phyloP scores from a whole-genome alignment of 495 filamentous ascomycete species.

The Xylaria longipes region DNA sequence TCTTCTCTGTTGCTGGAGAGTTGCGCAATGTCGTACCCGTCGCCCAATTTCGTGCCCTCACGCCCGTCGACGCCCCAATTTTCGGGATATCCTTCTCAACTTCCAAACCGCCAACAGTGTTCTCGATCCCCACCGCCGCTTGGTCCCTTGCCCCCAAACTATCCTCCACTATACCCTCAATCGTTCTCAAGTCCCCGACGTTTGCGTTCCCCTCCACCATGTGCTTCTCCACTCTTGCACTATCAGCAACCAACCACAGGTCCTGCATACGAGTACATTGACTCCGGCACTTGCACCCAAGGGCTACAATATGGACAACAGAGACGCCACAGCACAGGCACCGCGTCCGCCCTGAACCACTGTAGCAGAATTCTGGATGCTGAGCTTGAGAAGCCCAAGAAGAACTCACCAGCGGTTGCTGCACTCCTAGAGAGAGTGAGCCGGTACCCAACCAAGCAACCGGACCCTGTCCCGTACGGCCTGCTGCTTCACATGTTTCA shows the following conservation, averaged over 20 bases:
- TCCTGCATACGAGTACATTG: conserved; percentile 1
- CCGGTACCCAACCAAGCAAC: conserved; percentile 12
- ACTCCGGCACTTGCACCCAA: neutral
- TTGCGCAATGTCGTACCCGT: conserved; percentile 9
- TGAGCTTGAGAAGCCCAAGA: conserved; percentile 17
- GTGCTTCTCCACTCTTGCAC: conserved; percentile 13
- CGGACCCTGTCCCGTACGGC: conserved; percentile 1
- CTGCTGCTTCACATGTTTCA: conserved; percentile 22
- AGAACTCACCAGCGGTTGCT: neutral
- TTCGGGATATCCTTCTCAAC: conserved; percentile 1
- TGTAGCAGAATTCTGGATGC: conserved; percentile 5
- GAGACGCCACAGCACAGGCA: neutral
- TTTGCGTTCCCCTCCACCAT: conserved; percentile 14
- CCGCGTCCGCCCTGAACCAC: neutral
- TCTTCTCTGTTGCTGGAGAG: neutral
- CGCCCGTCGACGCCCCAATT: conserved; percentile 19
- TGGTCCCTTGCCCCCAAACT: neutral
- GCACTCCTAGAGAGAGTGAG: conserved; percentile 5
- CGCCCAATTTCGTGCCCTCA: conserved; percentile 1
- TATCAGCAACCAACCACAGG: neutral
- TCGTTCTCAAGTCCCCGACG: conserved; percentile 10
- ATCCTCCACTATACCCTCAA: conserved; percentile 10
- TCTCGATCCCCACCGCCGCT: conserved; percentile 4
- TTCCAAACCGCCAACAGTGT: conserved; percentile 17
- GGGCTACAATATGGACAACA: conserved; percentile 2